These are phyloP conservation scores for Trichoderma koningiopsis DNA, from an alignment of 2,329 filamentous ascomycete species.

Conservation along the genomic window DNA sequence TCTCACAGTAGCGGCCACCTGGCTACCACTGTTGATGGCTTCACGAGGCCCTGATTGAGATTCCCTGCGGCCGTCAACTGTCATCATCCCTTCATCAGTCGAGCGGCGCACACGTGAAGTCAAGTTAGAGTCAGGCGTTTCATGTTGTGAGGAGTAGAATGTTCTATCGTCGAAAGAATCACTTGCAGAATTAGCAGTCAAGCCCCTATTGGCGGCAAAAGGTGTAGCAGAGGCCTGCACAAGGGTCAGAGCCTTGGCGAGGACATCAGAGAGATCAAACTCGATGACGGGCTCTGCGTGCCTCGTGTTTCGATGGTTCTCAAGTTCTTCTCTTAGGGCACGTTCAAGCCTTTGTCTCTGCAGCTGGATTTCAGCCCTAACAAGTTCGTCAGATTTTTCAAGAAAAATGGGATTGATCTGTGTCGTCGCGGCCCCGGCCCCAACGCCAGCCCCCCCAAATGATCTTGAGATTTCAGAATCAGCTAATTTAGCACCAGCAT, in stretches of 20 bases:
- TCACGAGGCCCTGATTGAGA: constrained; percentile 23
- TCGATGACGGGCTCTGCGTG: constrained; percentile 61
- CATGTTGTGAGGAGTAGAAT: constrained; percentile 93
- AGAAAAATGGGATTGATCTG: constrained; percentile 82
- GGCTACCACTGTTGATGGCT: background rate
- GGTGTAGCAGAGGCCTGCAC: constrained; percentile 69
- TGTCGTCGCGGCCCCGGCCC: constrained; percentile 50
- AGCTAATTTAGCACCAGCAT: background rate
- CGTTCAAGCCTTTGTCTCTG: constrained; percentile 82
- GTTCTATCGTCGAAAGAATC: constrained; percentile 92
- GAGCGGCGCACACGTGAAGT: constrained; percentile 53
- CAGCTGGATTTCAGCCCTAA: constrained; percentile 78
- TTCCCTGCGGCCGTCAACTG: constrained; percentile 27
- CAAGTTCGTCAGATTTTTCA: constrained; percentile 81
- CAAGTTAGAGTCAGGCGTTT: constrained; percentile 65
- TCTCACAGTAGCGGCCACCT: background rate
- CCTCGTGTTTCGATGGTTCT: constrained; percentile 56
- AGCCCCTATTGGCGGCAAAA: constrained; percentile 57
- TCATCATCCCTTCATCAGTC: constrained; percentile 38
- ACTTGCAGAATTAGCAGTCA: constrained; percentile 60
- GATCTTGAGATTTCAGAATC: background rate
- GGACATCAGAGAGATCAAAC: constrained; percentile 72
- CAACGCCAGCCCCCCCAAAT: constrained; percentile 31
- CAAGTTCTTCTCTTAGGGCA: constrained; percentile 73
- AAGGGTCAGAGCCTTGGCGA: constrained; percentile 69